phyloP scores from a whole-genome alignment of 495 filamentous ascomycete species.

The Penicillium antarcticum region DNA sequence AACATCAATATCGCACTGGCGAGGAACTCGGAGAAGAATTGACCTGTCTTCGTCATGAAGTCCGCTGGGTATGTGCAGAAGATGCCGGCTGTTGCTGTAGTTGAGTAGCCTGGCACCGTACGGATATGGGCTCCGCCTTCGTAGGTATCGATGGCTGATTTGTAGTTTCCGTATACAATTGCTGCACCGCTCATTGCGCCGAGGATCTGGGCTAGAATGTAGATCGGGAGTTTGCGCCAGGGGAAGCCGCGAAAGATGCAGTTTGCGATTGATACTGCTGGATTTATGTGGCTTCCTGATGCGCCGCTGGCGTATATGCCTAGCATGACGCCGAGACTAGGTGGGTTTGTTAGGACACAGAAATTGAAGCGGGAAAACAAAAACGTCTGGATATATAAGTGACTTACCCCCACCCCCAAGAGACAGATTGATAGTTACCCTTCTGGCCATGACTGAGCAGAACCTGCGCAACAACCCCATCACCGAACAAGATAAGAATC shows the following conservation, averaged over 20 bases:
- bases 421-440: conserved; percentile 58
- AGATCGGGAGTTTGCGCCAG: conserved; percentile 57
- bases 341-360: conserved; percentile 10
- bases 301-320: conserved; percentile 60
- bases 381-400: too few species aligned
- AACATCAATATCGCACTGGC: conserved; percentile 62
- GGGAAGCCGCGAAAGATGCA: conserved; percentile 61
- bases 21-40: conserved; percentile 65
- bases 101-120: conserved; percentile 53
- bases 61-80: conserved; percentile 64
- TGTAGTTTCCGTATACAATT: conserved; percentile 57
- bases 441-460: conserved; percentile 47
- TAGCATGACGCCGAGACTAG: conserved; percentile 55
- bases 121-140: conserved; percentile 53
- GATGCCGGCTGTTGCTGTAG: conserved; percentile 58
- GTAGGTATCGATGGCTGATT: conserved; percentile 49
- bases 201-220: conserved; percentile 50
- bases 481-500: conserved; percentile 61
- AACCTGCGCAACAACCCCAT: conserved; percentile 60
- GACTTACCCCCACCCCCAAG: conserved; percentile 61
- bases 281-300: conserved; percentile 62
- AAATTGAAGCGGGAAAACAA: too few species aligned
- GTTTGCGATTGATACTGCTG: conserved; percentile 60
- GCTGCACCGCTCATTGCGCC: conserved; percentile 53
- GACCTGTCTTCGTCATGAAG: conserved; percentile 55